Base-by-base conservation (phyloP, 2,329 filamentous ascomycete species). In the Ceratocystis cacaofunesta region DNA sequence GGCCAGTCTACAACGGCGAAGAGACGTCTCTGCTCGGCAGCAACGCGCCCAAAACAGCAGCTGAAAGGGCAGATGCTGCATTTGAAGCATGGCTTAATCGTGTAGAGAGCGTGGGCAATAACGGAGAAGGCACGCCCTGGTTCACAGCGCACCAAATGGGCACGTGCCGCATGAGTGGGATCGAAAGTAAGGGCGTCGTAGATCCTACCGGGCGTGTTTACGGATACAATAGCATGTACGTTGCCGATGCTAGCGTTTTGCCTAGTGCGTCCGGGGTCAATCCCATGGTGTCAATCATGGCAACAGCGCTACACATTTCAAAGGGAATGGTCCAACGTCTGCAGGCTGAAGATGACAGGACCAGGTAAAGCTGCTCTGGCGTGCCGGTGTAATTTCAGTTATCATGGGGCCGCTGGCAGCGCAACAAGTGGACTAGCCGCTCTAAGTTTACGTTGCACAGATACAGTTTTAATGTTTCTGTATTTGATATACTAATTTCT, bases 131-230 rank as follows among this genome's bases (percentile, higher is more conserved):
- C 36, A 77, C 78, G 25, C 72, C 76, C n/a, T 89, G 84, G 70
- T 75, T 79, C 36, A 87, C 84, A n/a, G 89, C 88, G 19, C 89
- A 92, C 74, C 89, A 92, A 76, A 92, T 92, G 88, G 86, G 88
- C 25, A 84, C 84, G 8, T 89, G 86, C 71, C 78, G 87, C 2
- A 92, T 92, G 89, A 84, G 83, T 67, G 77, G 77, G 55, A 74
- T 73, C 68, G 73, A 74, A 65, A 73, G 75, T 36, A 75, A 75
- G 48, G 83, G 84, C 32, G 84, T 85, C 12, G 85, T 87, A 1
- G 82, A 86, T 70, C 72, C 76, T 2, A 75, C 73, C 68, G 84
- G 85, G 1, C 77, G 73, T 68, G 83, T 90, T 5, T 92, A 87
- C 86, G 87, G 82, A 0, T 79, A 78, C 0, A 76, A 84, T 70